Conservation (phyloP, 2,329 filamentous ascomycete genomes). For the Coniochaeta sp. region DNA sequence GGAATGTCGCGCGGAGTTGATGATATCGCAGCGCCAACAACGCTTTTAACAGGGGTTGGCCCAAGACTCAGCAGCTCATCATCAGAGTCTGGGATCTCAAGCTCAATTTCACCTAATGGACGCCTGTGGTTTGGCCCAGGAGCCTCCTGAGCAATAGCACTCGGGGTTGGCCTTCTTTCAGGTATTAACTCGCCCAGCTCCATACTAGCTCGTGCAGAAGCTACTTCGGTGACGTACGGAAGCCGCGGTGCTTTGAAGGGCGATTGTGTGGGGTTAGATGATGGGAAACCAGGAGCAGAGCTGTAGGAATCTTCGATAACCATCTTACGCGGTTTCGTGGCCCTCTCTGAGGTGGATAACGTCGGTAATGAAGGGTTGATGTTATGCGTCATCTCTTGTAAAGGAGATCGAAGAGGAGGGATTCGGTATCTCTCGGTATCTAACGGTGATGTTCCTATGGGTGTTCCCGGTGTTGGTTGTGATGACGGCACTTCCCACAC, state of each 20-base stretch:
- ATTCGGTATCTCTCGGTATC: slow-evolving; percentile 28
- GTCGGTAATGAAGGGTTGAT: slow-evolving; percentile 13
- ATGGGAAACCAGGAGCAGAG: slow-evolving; percentile 15
- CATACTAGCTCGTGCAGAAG: slow-evolving; percentile 6
- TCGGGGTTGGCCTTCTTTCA: slow-evolving; percentile 4
- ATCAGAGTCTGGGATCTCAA: slow-evolving; percentile 44
- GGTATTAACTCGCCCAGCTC: slow-evolving; percentile 4
- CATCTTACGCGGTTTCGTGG: slow-evolving; percentile 21
- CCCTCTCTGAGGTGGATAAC: slow-evolving; percentile 11
- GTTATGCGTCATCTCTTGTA: slow-evolving; percentile 27
- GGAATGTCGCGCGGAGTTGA: neutral
- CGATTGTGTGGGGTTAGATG: slow-evolving; percentile 5
- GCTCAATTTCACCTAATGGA: slow-evolving; percentile 12
- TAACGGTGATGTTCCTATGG: slow-evolving; percentile 5
- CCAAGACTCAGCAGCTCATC: slow-evolving; percentile 26
- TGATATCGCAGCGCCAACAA: neutral
- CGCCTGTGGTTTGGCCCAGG: neutral
- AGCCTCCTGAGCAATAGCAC: neutral
- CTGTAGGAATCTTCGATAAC: slow-evolving; percentile 39
- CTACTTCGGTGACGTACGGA: neutral
- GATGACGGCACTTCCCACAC: slow-evolving; percentile 39
- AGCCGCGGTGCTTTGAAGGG: slow-evolving; percentile 7
- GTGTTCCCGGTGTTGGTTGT: slow-evolving; percentile 31
- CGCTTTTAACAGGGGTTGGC: slow-evolving; percentile 10
- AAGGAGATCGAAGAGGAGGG: slow-evolving; percentile 24